Percentiles rank a stretch among this genome's conserved stretches.
These are phyloP conservation scores for Entomortierella beljakovae DNA, from an alignment of 192 early-diverging fungal genomes.

Conservation along the genomic window DNA sequence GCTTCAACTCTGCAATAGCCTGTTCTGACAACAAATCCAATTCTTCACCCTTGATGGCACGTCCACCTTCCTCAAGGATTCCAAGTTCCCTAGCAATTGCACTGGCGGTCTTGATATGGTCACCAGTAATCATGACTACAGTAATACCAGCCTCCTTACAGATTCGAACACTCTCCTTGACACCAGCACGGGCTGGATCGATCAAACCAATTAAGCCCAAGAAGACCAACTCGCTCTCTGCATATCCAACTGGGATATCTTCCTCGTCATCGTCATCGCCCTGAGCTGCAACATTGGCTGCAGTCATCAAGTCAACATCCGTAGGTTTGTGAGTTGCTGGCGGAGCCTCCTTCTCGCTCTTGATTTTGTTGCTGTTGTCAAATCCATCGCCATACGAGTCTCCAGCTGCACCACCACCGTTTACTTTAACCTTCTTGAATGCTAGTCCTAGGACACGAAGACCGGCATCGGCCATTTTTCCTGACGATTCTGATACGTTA, in stretches of 20 bases:
- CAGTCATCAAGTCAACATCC: conserved; percentile 38
- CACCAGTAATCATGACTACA: conserved; percentile 98
- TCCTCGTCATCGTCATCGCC: conserved; percentile 54
- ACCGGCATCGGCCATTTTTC: conserved; percentile 85
- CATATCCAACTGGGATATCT: conserved; percentile 62
- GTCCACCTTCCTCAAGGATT: conserved; percentile 79
- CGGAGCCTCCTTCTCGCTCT: conserved; percentile 63
- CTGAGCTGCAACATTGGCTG: conserved; percentile 37
- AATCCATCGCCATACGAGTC: conserved; percentile 30
- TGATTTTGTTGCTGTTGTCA: conserved; percentile 57
- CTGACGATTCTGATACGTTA: conserved; percentile 67
- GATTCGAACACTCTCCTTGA: conserved; percentile 80
- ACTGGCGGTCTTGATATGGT: conserved; percentile 92
- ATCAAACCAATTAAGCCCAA: conserved; percentile 93
- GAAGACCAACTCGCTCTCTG: conserved; percentile 83
- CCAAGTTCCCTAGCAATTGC: conserved; percentile 93
- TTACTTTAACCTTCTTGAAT: conserved; percentile 65
- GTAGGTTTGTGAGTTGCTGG: conserved; percentile 33
- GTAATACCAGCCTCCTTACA: conserved; percentile 95
- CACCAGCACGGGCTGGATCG: conserved; percentile 90
- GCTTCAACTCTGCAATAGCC: conserved; percentile 78
- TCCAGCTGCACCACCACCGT: conserved; percentile 19
- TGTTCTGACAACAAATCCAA: conserved; percentile 93
- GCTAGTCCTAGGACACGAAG: conserved; percentile 93
- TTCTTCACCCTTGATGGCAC: conserved; percentile 90